Evolutionary conservation across 75 land plant genomes (phyloP).

Genomic region (Sequoia sempervirens): DNA sequence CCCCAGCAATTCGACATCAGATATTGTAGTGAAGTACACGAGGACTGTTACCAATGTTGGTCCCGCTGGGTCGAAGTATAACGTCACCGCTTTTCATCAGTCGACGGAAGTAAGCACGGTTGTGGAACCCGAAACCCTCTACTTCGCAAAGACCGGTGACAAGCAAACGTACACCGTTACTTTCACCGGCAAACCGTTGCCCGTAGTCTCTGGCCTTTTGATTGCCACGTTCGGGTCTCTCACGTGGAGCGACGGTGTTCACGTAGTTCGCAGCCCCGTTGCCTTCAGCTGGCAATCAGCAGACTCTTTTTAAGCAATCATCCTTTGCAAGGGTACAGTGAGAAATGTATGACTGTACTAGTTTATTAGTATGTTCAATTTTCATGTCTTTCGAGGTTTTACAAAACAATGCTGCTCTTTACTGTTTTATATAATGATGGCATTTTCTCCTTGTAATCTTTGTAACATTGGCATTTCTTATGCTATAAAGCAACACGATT

Average conservation of each 20-base stretch:
- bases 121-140: slow-evolving; percentile 23
- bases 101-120: slow-evolving; percentile 19
- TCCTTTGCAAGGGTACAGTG: not conserved
- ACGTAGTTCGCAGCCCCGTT: slow-evolving; percentile 74
- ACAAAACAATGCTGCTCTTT: no score
- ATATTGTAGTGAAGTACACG: slow-evolving; percentile 7
- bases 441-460: no score
- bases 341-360: not conserved
- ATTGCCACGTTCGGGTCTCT: slow-evolving; percentile 54
- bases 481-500: no score
- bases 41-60: slow-evolving; percentile 47
- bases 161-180: slow-evolving; percentile 21
- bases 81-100: not conserved
- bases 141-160: slow-evolving; percentile 18
- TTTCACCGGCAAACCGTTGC: slow-evolving; percentile 16
- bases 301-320: not conserved
- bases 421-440: no score
- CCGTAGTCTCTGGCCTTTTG: not conserved
- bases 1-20: not conserved
- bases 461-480: no score
- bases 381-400: not conserved
- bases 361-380: not conserved
- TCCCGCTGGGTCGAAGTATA: slow-evolving; percentile 21
- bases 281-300: slow-evolving; percentile 42
- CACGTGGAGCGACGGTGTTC: slow-evolving; percentile 68